Evolutionary conservation across 441 rosid species (phyloP).

Genomic region (Iberis amara): DNA sequence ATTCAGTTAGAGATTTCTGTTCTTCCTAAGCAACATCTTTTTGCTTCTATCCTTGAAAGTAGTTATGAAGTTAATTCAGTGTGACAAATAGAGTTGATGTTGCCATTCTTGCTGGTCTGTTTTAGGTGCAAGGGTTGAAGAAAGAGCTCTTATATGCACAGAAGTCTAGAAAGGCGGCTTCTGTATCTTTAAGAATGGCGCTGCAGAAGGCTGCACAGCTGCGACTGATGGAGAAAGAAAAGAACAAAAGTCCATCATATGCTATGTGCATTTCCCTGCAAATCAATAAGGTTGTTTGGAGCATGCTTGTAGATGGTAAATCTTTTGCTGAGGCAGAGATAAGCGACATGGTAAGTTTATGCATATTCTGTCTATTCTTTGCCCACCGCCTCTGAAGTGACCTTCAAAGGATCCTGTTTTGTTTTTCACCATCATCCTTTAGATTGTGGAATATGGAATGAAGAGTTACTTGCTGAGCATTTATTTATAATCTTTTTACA

Average conservation of each 20-base stretch:
- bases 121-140: slow-evolving; percentile 72
- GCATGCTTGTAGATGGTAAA: slow-evolving; percentile 93
- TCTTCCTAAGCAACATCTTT: slow-evolving; percentile 6
- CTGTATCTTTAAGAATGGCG: slow-evolving; percentile 60
- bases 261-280: slow-evolving; percentile 92
- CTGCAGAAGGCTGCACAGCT: slow-evolving; percentile 87
- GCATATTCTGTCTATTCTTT: slow-evolving; percentile 1
- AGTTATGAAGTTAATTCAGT: neutral
- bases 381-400: neutral
- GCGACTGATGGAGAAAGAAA: slow-evolving; percentile 82
- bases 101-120: slow-evolving; percentile 19
- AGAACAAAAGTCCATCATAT: slow-evolving; percentile 88
- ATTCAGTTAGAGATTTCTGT: slow-evolving; percentile 8
- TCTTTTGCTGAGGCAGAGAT: slow-evolving; percentile 97
- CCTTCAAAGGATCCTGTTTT: slow-evolving; percentile 7
- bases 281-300: slow-evolving; percentile 85
- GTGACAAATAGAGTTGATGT: slow-evolving; percentile 5
- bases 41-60: slow-evolving; percentile 2
- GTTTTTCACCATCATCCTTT: neutral
- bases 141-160: slow-evolving; percentile 69
- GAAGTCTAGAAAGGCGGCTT: slow-evolving; percentile 65
- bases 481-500: slow-evolving; percentile 1
- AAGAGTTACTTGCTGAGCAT: slow-evolving; percentile 1
- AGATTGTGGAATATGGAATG: slow-evolving; percentile 4
- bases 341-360: slow-evolving; percentile 72